Conservation (phyloP, 176 grass and related monocot species). For the Pontederia crassipes region DNA sequence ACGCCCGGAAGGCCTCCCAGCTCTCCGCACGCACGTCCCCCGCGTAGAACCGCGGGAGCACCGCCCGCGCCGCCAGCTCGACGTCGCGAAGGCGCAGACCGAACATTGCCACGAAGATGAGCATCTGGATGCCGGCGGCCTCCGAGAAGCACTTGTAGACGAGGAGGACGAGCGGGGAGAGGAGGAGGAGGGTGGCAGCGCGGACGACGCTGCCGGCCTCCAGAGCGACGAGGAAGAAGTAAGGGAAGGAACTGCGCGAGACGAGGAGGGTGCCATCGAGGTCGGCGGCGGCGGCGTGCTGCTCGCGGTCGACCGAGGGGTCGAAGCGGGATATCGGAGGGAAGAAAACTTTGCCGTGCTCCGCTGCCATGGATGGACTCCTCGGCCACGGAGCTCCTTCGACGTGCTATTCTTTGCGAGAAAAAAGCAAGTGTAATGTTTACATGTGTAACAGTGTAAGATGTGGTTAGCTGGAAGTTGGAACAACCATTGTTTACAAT, state of each 20-base stretch:
- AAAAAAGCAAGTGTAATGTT: too few relatives aligned
- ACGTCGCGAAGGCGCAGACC: slow-evolving; percentile 43
- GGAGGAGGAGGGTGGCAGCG: slow-evolving; percentile 34
- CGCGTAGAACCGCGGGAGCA: slow-evolving; percentile 74
- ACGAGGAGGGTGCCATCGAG: slow-evolving; percentile 74
- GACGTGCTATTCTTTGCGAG: background rate
- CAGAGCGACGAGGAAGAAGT: slow-evolving; percentile 78
- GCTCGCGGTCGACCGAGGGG: background rate
- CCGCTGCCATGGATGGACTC: background rate
- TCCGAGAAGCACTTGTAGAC: slow-evolving; percentile 62
- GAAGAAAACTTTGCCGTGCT: slow-evolving; percentile 34
- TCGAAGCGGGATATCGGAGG: slow-evolving; percentile 35
- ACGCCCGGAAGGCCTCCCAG: slow-evolving; percentile 49
- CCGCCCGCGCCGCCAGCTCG: slow-evolving; percentile 48
- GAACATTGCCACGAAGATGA: slow-evolving; percentile 57
- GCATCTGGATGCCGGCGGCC: slow-evolving; percentile 55
- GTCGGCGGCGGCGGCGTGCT: slow-evolving; percentile 42
- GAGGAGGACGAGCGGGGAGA: slow-evolving; percentile 42
- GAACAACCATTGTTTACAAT: too few relatives aligned
- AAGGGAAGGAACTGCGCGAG: slow-evolving; percentile 73
- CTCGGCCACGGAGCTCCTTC: background rate
- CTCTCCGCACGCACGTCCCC: slow-evolving; percentile 65
- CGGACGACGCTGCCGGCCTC: slow-evolving; percentile 64
- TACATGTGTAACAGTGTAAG: too few relatives aligned
- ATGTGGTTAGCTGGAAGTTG: too few relatives aligned